Evolutionary conservation across 352 stramenopile species (phyloP).

Genomic region (Globisporangium abappressorium): DNA sequence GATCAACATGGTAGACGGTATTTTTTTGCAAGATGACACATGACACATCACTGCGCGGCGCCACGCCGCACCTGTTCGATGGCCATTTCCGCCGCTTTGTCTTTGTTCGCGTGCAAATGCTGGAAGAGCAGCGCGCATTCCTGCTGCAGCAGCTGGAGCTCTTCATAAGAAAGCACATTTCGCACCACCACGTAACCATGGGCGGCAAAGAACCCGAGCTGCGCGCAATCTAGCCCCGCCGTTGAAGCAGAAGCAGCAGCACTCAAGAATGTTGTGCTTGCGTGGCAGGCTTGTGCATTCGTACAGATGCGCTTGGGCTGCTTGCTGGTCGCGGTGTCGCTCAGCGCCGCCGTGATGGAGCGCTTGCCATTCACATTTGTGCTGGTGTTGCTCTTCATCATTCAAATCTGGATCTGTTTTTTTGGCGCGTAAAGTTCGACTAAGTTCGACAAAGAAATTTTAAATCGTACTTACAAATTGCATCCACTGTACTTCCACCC

Average conservation of each 20-base stretch:
- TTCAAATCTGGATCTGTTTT: neutral
- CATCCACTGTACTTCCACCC: neutral
- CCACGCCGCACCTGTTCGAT: conserved; percentile 22
- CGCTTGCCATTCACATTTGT: neutral
- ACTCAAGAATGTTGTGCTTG: neutral
- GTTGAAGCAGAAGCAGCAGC: neutral
- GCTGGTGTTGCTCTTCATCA: neutral
- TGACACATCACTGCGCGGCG: neutral
- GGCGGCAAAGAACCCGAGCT: conserved; percentile 7
- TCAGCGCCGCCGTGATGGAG: neutral
- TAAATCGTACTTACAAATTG: neutral
- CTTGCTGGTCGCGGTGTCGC: neutral
- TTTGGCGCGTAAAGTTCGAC: neutral
- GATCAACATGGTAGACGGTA: neutral
- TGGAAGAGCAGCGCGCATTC: conserved; percentile 36
- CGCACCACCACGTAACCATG: conserved; percentile 29
- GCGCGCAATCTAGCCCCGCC: neutral
- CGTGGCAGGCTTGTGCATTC: neutral
- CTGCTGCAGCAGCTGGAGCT: conserved; percentile 33
- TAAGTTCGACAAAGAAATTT: neutral
- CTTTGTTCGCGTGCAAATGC: conserved; percentile 3
- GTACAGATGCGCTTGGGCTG: neutral
- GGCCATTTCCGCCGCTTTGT: conserved; percentile 19
- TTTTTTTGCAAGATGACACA: neutral
- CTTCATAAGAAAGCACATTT: conserved; percentile 31